These are phyloP conservation scores for Platanthera zijinensis DNA, from an alignment of 106 monocot genomes.

Conservation along the genomic window DNA sequence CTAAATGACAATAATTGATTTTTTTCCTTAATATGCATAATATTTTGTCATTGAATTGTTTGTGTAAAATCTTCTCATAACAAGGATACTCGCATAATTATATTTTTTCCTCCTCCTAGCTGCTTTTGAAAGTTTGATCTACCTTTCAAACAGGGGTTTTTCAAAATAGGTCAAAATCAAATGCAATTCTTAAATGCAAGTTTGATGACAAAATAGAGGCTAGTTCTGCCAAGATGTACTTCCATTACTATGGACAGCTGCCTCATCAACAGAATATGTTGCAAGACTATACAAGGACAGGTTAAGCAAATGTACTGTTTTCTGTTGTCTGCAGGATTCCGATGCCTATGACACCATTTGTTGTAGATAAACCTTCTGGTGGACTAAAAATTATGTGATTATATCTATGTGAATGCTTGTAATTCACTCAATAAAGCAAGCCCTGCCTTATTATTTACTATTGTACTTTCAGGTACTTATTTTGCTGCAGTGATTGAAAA, in stretches of 20 bases:
- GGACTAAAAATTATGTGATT: not conserved
- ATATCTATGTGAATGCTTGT: not conserved
- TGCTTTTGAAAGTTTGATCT: not conserved
- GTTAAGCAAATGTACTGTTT: slow-evolving; percentile 20
- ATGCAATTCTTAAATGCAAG: slow-evolving; percentile 47
- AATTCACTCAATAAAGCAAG: not conserved
- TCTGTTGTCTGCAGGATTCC: not conserved
- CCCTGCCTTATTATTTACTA: not conserved
- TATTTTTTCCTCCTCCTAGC: not conserved
- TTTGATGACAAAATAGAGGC: slow-evolving; percentile 94
- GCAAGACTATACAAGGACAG: slow-evolving; percentile 97
- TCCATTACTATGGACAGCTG: slow-evolving; percentile 91
- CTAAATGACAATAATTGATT: not conserved
- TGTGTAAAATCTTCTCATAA: not conserved
- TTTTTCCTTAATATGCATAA: not conserved
- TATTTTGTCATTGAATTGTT: not conserved
- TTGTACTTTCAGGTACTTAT: slow-evolving; percentile 60
- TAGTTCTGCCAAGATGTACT: slow-evolving; percentile 92
- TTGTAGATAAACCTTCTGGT: not conserved
- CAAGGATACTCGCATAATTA: not conserved
- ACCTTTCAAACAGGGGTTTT: not conserved
- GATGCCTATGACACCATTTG: not conserved
- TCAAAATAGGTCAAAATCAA: not conserved
- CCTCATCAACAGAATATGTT: slow-evolving; percentile 98
- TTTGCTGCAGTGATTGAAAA: slow-evolving; percentile 91